phyloP scores from a whole-genome alignment of 345 rosid genomes.

The Syzygium grande region DNA sequence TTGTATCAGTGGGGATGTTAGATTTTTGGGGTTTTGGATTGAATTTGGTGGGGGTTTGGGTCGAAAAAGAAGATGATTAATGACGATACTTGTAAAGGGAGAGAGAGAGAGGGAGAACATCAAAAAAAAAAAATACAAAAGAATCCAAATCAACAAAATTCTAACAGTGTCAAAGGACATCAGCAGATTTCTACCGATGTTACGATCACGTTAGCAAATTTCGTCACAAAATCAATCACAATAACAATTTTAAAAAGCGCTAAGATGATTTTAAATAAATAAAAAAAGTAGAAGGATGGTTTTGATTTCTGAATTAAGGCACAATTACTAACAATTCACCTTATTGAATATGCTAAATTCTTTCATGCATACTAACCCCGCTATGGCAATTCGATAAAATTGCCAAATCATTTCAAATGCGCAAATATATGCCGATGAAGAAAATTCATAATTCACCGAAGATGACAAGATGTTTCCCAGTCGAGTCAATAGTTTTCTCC shows the following conservation, averaged over 20 bases:
- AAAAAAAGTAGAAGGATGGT: background rate
- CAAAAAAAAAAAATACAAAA: background rate
- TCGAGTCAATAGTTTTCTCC: too few species aligned
- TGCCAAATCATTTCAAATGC: background rate
- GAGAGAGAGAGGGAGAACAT: background rate
- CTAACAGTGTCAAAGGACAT: background rate
- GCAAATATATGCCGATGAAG: too few species aligned
- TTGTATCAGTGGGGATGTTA: background rate
- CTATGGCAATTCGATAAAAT: background rate
- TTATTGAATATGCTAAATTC: background rate
- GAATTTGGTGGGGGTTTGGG: background rate
- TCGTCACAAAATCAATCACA: background rate
- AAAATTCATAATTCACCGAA: too few species aligned
- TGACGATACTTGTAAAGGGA: background rate
- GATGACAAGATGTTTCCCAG: too few species aligned
- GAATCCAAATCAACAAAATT: background rate
- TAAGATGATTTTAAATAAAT: background rate
- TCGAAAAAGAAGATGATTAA: background rate
- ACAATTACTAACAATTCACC: accelerated
- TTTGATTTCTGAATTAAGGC: background rate
- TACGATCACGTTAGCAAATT: background rate
- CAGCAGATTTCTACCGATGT: background rate
- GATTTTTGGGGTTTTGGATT: background rate
- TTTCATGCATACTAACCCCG: background rate
- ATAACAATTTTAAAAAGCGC: background rate